phyloP scores from a whole-genome alignment of 1,284 basidiomycete genomes.

The Ustilago sp. region DNA sequence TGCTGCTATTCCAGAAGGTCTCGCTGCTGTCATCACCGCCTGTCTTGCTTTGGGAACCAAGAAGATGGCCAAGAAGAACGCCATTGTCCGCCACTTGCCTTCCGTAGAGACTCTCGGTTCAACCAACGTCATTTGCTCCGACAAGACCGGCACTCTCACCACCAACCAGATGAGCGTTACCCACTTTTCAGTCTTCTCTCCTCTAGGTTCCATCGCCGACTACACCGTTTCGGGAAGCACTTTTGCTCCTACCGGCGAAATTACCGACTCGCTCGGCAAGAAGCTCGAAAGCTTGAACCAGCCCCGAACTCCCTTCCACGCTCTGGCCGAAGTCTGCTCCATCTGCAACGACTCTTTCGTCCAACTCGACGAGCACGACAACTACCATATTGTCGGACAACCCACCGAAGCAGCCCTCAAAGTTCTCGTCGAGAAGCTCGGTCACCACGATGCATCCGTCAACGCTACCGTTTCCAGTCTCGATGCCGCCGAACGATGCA shows the following conservation, averaged over 20 bases:
- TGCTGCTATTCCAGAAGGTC: slow-evolving; percentile 68
- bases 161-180: slow-evolving; percentile 69
- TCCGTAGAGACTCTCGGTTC: slow-evolving; percentile 68
- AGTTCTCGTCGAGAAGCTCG: slow-evolving; percentile 84
- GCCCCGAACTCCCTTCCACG: slow-evolving; percentile 59
- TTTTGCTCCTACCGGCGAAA: slow-evolving; percentile 60
- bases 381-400: slow-evolving; percentile 89
- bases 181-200: slow-evolving; percentile 49
- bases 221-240: slow-evolving; percentile 64
- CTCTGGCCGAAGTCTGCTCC: slow-evolving; percentile 63
- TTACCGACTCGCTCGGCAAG: slow-evolving; percentile 50
- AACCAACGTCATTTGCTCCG: slow-evolving; percentile 69
- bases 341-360: slow-evolving; percentile 68
- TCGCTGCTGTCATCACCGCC: slow-evolving; percentile 68
- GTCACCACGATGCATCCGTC: slow-evolving; percentile 71
- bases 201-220: slow-evolving; percentile 30
- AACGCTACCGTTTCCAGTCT: slow-evolving; percentile 75
- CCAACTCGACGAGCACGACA: slow-evolving; percentile 75
- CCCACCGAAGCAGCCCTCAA: slow-evolving; percentile 78
- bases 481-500: slow-evolving; percentile 77
- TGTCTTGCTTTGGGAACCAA: slow-evolving; percentile 68
- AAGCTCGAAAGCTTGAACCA: slow-evolving; percentile 49
- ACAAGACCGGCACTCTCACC: slow-evolving; percentile 69
- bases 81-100: slow-evolving; percentile 68
- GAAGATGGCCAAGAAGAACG: slow-evolving; percentile 69